Conservation (phyloP, 768 basidiomycete genomes). For the Tephrocybe sp. region DNA sequence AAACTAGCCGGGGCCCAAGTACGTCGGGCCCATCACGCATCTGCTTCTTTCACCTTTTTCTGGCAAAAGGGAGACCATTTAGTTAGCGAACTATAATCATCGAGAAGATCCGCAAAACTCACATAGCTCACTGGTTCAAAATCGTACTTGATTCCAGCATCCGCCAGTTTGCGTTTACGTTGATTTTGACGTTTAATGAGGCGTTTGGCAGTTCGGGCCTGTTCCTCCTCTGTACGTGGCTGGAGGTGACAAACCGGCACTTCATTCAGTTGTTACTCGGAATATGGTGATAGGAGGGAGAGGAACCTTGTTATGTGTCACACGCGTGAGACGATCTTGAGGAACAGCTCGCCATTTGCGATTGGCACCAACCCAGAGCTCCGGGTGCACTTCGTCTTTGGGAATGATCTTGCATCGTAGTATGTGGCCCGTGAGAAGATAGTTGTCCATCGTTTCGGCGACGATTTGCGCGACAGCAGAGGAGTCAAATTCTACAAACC, state of each 20-base stretch:
- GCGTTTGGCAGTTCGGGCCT: slow-evolving; percentile 61
- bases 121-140: slow-evolving; percentile 84
- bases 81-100: not conserved
- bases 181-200: slow-evolving; percentile 75
- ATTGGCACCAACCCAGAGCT: slow-evolving; percentile 97
- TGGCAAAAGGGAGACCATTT: slow-evolving; percentile 6
- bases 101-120: slow-evolving; percentile 31
- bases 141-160: slow-evolving; percentile 85
- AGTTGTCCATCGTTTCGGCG: slow-evolving; percentile 99
- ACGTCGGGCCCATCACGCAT: too few relatives aligned
- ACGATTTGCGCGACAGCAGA: slow-evolving; percentile 91
- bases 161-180: slow-evolving; percentile 76
- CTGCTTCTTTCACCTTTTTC: slow-evolving; percentile 23
- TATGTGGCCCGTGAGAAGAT: slow-evolving; percentile 92
- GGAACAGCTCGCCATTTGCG: slow-evolving; percentile 86
- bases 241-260: slow-evolving; percentile 24
- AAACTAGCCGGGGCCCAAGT: too few relatives aligned
- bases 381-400: slow-evolving; percentile 85
- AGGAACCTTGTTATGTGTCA: slow-evolving; percentile 80
- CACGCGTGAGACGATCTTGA: slow-evolving; percentile 63
- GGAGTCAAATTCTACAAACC: slow-evolving; percentile 92
- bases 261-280: not conserved
- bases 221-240: slow-evolving; percentile 75
- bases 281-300: not conserved
- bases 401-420: slow-evolving; percentile 90